A percentile compares a stretch with the other conserved stretches of the same genome.
Evolutionary conservation across 257 asterid species (phyloP).

Genomic region (Solanum arcanum): DNA sequence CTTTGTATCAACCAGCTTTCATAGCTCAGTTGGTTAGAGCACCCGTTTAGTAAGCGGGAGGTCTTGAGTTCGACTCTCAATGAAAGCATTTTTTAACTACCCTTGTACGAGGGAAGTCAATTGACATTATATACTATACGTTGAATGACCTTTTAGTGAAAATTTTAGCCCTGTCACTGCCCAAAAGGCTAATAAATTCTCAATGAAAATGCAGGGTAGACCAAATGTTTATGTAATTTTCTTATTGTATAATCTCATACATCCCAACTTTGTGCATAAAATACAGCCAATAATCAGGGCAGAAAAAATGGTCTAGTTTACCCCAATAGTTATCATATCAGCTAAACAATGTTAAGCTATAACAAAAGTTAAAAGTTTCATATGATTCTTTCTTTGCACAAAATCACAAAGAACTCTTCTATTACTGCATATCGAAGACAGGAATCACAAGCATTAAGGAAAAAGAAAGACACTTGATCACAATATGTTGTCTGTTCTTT

Average conservation of each 20-base stretch:
- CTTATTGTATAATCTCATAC: neutral
- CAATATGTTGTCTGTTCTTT: neutral
- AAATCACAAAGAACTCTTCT: neutral
- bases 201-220: neutral
- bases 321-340: neutral
- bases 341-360: neutral
- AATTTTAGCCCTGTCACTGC: neutral
- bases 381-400: neutral
- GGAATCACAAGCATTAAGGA: neutral
- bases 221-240: neutral
- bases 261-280: neutral
- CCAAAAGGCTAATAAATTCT: neutral
- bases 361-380: neutral
- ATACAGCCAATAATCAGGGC: neutral
- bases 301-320: neutral
- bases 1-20: neutral
- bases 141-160: too few relatives aligned
- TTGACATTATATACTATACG: neutral
- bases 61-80: slow-evolving; percentile 40
- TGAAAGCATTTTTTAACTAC: slow-evolving; percentile 7
- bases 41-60: slow-evolving; percentile 39
- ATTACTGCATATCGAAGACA: neutral
- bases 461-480: neutral
- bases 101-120: neutral
- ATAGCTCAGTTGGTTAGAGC: slow-evolving; percentile 27